Conservation (phyloP, 495 filamentous ascomycete species). For the Hyaloscypha hepaticicola region DNA sequence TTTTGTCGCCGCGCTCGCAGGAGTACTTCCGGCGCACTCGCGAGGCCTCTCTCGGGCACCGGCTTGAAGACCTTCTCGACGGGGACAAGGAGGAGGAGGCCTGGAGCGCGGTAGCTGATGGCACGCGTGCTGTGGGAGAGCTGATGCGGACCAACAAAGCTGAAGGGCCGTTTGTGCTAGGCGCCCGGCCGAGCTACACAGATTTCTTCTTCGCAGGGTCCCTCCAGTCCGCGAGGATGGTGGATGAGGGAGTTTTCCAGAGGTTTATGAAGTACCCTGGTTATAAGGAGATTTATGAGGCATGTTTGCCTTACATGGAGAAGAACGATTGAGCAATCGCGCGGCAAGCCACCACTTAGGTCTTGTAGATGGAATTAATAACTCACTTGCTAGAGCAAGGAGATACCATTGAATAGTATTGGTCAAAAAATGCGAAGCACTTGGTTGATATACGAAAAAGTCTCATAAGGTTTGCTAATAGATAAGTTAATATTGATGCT, state of each 20-base stretch:
- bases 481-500: no score
- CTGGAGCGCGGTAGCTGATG: constrained; percentile 33
- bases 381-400: constrained; percentile 2
- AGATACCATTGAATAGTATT: constrained; percentile 44
- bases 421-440: constrained; percentile 25
- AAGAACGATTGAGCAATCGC: constrained; percentile 33
- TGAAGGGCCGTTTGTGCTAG: constrained; percentile 42
- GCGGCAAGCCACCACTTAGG: neutral
- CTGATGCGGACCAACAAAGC: constrained; percentile 37
- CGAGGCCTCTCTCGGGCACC: constrained; percentile 37
- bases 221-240: constrained; percentile 37
- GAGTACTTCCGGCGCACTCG: constrained; percentile 43
- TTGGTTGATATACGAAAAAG: neutral
- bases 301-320: constrained; percentile 40
- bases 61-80: constrained; percentile 39
- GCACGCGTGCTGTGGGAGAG: constrained; percentile 33
- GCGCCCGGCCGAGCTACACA: constrained; percentile 34
- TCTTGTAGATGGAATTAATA: neutral
- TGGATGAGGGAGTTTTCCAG: constrained; percentile 40
- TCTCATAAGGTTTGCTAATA: no score
- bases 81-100: constrained; percentile 35
- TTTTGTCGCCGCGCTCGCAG: constrained; percentile 41
- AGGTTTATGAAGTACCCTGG: constrained; percentile 34
- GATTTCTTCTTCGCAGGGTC: constrained; percentile 43
- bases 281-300: constrained; percentile 39